Conservation (phyloP, 2,329 filamentous ascomycete species). For the Ophiognomonia clavigignenti-juglandacearum region DNA sequence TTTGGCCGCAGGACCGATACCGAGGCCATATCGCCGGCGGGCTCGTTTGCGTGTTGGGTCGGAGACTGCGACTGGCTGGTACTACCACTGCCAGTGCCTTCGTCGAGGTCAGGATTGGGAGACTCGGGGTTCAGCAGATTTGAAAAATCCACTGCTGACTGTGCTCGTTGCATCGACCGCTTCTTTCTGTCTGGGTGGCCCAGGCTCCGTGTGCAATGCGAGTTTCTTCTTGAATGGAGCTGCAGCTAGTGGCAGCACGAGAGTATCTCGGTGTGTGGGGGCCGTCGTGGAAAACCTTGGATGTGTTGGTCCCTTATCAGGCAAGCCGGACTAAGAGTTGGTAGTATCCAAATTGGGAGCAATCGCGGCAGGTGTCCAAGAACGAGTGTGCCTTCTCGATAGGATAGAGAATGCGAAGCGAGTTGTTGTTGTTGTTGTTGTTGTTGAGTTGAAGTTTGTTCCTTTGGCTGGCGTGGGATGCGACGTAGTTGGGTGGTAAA, state of each 20-base stretch:
- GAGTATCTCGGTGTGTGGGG: too few species aligned
- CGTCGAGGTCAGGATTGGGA: slow-evolving; percentile 19
- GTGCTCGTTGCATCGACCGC: slow-evolving; percentile 70
- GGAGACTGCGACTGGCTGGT: slow-evolving; percentile 22
- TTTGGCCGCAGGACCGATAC: slow-evolving; percentile 57
- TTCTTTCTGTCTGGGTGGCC: slow-evolving; percentile 19
- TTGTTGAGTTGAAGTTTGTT: too few species aligned
- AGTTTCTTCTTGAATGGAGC: background rate
- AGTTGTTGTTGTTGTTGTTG: too few species aligned
- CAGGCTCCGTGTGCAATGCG: slow-evolving; percentile 2
- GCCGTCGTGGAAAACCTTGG: too few species aligned
- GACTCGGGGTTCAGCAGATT: slow-evolving; percentile 66
- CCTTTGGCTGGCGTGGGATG: slow-evolving; percentile 1
- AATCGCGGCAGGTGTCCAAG: too few species aligned
- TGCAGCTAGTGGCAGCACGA: slow-evolving; percentile 8
- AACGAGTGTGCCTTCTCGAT: too few species aligned
- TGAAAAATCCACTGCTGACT: slow-evolving; percentile 69
- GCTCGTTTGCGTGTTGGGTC: slow-evolving; percentile 23
- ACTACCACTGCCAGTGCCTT: slow-evolving; percentile 16
- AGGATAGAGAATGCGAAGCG: too few species aligned
- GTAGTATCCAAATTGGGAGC: too few species aligned
- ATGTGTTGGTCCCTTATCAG: too few species aligned
- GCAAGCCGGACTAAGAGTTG: too few species aligned
- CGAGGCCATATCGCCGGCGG: slow-evolving; percentile 43
- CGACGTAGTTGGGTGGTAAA: background rate